A percentile compares a stretch with the other conserved stretches of the same genome.
phyloP scores from a whole-genome alignment of 805 yeast genomes.

The Starmerella stellata region DNA sequence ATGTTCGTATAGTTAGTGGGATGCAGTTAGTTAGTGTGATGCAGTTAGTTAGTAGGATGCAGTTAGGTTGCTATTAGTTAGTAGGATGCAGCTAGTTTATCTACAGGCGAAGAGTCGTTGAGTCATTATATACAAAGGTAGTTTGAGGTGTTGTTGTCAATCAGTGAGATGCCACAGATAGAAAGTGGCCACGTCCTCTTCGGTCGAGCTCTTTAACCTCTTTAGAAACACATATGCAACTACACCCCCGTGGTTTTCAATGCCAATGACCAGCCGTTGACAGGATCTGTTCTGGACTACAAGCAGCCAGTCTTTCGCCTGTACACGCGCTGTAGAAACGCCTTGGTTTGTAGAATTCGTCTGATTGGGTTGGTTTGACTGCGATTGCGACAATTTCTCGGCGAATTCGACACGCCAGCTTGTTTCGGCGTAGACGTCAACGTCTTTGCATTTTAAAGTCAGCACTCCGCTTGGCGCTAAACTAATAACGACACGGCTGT shows the following conservation, averaged over 20 bases:
- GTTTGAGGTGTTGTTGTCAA: too few relatives aligned
- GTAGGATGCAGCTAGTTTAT: too few relatives aligned
- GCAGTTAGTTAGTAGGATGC: too few relatives aligned
- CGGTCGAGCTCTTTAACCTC: slow-evolving; percentile 2
- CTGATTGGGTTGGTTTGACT: not conserved
- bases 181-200: slow-evolving; percentile 10
- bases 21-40: too few relatives aligned
- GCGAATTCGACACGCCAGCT: slow-evolving; percentile 18
- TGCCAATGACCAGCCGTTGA: slow-evolving; percentile 14
- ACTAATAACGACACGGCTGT: slow-evolving; percentile 13
- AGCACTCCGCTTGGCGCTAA: slow-evolving; percentile 16
- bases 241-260: slow-evolving; percentile 5
- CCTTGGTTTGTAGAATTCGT: not conserved
- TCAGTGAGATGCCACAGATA: slow-evolving; percentile 9
- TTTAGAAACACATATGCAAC: slow-evolving; percentile 12
- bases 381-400: slow-evolving; percentile 2
- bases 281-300: slow-evolving; percentile 8
- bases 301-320: slow-evolving; percentile 11
- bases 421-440: slow-evolving; percentile 18
- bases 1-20: too few relatives aligned
- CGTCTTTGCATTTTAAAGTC: slow-evolving; percentile 15
- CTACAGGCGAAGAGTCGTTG: too few relatives aligned
- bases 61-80: too few relatives aligned
- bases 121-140: too few relatives aligned
- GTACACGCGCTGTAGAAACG: slow-evolving; percentile 2